phyloP scores from a whole-genome alignment of 2,329 filamentous ascomycete genomes.

The Fusarium sp. region DNA sequence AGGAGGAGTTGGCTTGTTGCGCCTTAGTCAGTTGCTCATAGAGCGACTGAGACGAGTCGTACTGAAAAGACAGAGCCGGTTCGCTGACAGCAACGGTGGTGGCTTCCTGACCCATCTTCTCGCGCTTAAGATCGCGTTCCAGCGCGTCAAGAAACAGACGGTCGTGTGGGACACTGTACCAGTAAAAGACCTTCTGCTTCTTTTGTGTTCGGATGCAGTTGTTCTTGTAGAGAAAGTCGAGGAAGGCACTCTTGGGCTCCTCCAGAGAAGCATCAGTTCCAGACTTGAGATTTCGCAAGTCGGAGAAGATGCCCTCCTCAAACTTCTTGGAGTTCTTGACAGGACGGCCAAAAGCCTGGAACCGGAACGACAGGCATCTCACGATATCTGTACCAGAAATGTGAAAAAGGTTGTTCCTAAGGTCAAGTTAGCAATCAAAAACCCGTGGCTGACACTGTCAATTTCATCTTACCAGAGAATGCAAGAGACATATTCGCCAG shows the following conservation, averaged over 20 bases:
- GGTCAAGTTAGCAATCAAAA: slow-evolving; percentile 6
- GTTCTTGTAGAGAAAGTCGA: slow-evolving; percentile 99
- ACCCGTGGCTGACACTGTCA: background rate
- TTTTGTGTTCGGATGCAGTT: slow-evolving; percentile 99
- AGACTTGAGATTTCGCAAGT: slow-evolving; percentile 97
- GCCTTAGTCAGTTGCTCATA: slow-evolving; percentile 99
- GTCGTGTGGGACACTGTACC: slow-evolving; percentile 99
- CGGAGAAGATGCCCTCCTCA: slow-evolving; percentile 99
- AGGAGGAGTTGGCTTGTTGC: slow-evolving; percentile 97
- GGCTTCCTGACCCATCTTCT: slow-evolving; percentile 99
- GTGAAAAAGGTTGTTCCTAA: slow-evolving; percentile 92
- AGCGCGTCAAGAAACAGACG: slow-evolving; percentile 96
- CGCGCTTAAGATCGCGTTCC: slow-evolving; percentile 96
- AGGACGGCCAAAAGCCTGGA: slow-evolving; percentile 97
- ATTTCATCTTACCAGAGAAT: slow-evolving; percentile 76
- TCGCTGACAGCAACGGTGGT: slow-evolving; percentile 97
- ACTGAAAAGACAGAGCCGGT: slow-evolving; percentile 97
- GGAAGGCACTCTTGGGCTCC: slow-evolving; percentile 97
- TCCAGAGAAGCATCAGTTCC: slow-evolving; percentile 98
- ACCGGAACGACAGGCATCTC: slow-evolving; percentile 95
- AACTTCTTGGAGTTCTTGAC: slow-evolving; percentile 99
- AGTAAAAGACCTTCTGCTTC: slow-evolving; percentile 99
- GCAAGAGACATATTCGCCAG: slow-evolving; percentile 98
- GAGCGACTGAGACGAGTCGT: slow-evolving; percentile 98
- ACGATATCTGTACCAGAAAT: slow-evolving; percentile 99